A percentile compares a stretch with the other conserved stretches of the same genome.
phyloP scores from a whole-genome alignment of 805 yeast species.

The Candida ascalaphidarum region DNA sequence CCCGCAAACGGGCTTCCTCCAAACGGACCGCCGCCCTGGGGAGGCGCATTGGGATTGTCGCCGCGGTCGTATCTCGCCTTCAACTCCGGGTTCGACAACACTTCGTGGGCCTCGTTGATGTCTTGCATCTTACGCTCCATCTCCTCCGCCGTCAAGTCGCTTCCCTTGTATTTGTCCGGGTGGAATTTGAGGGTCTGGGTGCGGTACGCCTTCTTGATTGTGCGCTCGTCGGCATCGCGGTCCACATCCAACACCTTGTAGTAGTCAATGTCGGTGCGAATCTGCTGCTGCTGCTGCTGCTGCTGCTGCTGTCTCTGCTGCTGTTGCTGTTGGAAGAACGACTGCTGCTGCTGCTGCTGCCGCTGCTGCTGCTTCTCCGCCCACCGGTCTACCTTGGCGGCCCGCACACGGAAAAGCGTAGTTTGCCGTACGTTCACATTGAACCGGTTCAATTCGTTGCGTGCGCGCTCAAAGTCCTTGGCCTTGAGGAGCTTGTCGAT shows the following conservation, averaged over 20 bases:
- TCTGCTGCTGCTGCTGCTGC: conserved; percentile 16
- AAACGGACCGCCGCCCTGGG: conserved; percentile 1
- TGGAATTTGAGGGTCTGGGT: conserved; percentile 72
- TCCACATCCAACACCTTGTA: conserved; percentile 70
- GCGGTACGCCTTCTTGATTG: conserved; percentile 76
- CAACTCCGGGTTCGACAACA: conserved; percentile 57
- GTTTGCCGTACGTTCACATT: conserved; percentile 31
- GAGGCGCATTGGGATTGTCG: conserved; percentile 41
- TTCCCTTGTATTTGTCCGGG: conserved; percentile 80
- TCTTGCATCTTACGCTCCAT: conserved; percentile 84
- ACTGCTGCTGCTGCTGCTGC: conserved; percentile 32
- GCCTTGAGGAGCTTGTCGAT: conserved; percentile 27
- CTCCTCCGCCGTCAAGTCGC: conserved; percentile 55
- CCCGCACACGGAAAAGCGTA: conserved; percentile 24
- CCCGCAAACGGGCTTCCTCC: too few relatives aligned
- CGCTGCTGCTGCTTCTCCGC: conserved; percentile 26
- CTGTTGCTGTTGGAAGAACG: conserved; percentile 31
- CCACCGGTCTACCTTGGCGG: conserved; percentile 18
- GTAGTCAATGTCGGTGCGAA: conserved; percentile 52
- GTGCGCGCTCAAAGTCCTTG: conserved; percentile 30
- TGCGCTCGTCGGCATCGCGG: conserved; percentile 57
- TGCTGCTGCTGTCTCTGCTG: conserved; percentile 22
- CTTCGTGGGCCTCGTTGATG: conserved; percentile 89
- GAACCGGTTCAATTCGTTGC: conserved; percentile 23
- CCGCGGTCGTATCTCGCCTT: conserved; percentile 62